phyloP scores from a whole-genome alignment of 306 rosid genomes.

The Cucumis melo region DNA sequence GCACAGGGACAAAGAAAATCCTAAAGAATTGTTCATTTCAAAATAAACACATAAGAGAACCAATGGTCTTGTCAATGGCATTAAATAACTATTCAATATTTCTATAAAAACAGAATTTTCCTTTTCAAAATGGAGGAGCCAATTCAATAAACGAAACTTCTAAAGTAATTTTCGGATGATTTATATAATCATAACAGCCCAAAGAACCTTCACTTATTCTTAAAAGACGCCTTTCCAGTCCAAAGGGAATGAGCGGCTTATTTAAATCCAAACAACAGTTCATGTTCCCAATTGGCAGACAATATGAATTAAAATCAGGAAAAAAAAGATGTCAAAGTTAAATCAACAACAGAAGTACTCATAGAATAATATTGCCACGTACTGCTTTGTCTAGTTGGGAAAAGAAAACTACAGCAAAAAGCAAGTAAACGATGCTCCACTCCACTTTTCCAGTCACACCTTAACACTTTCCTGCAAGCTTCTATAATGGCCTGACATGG shows the following conservation, averaged over 20 bases:
- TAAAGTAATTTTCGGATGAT: background rate
- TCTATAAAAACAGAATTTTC: background rate
- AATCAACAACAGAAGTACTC: background rate
- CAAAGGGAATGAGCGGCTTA: background rate
- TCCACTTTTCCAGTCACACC: background rate
- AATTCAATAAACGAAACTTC: background rate
- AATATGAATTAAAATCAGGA: background rate
- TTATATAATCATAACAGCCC: background rate
- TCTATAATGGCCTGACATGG: background rate
- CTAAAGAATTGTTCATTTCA: background rate
- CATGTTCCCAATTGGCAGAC: background rate
- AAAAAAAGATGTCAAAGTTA: background rate
- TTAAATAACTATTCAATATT: background rate
- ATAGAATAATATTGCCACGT: background rate
- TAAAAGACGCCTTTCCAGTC: background rate
- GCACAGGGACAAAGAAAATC: background rate
- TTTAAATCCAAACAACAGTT: background rate
- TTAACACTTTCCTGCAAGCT: background rate
- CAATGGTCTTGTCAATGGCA: background rate
- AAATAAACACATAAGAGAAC: background rate
- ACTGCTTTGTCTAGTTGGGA: background rate
- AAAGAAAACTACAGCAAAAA: background rate
- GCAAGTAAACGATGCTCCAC: background rate
- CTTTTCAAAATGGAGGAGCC: background rate
- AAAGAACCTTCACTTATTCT: background rate